Conservation (phyloP, 2,329 filamentous ascomycete species). For the Penicillium crustosum region DNA sequence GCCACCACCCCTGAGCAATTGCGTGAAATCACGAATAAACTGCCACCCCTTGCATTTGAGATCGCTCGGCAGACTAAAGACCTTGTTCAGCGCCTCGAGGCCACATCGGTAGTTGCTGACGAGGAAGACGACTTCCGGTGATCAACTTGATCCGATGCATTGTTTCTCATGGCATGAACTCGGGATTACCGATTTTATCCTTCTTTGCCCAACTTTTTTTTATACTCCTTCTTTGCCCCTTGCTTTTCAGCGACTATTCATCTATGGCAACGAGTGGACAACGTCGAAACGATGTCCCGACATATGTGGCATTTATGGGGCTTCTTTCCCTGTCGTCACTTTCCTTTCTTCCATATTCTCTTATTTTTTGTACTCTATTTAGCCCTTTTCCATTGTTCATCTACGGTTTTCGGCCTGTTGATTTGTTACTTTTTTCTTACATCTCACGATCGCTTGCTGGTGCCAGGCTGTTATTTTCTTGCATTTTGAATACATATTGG, state of each 20-base stretch:
- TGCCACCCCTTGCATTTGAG: slow-evolving; percentile 84
- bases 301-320: slow-evolving; percentile 19
- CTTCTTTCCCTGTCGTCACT: slow-evolving; percentile 8
- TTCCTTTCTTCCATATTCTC: slow-evolving; percentile 5
- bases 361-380: slow-evolving; percentile 9
- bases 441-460: slow-evolving; percentile 1
- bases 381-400: slow-evolving; percentile 4
- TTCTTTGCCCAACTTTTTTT: slow-evolving; percentile 5
- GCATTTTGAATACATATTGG: neutral
- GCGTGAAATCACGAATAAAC: slow-evolving; percentile 63
- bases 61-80: slow-evolving; percentile 81
- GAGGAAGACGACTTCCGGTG: slow-evolving; percentile 45
- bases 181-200: neutral
- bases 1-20: slow-evolving; percentile 55
- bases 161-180: neutral
- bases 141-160: slow-evolving; percentile 12
- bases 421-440: neutral
- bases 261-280: slow-evolving; percentile 27
- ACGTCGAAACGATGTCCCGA: slow-evolving; percentile 29
- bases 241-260: slow-evolving; percentile 28
- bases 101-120: slow-evolving; percentile 27
- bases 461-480: neutral
- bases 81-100: slow-evolving; percentile 55
- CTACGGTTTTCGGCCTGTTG: slow-evolving; percentile 1
- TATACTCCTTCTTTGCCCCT: slow-evolving; percentile 16